These are phyloP conservation scores for Yamadazyma nakazawae DNA, from an alignment of 805 yeast genomes.

Conservation along the genomic window DNA sequence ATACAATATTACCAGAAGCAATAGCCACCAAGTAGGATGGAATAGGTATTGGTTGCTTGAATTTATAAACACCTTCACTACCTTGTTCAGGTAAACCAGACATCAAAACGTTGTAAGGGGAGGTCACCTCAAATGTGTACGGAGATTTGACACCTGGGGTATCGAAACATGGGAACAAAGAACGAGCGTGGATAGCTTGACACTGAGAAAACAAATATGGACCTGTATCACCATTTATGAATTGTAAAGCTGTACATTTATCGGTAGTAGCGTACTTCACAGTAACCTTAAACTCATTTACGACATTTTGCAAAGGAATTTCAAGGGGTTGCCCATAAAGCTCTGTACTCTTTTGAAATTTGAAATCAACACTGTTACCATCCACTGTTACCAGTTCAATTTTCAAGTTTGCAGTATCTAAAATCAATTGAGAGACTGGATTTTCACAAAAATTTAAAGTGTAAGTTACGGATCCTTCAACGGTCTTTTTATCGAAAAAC, in stretches of 20 bases:
- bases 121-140: constrained; percentile 23
- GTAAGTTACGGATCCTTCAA: constrained; percentile 24
- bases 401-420: constrained; percentile 28
- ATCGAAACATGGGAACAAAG: constrained; percentile 36
- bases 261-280: constrained; percentile 27
- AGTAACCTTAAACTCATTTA: constrained; percentile 12
- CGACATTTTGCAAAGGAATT: constrained; percentile 12
- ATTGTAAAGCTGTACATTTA: constrained; percentile 33
- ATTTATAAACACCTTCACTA: constrained; percentile 18
- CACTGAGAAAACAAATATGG: constrained; percentile 37
- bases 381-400: constrained; percentile 20
- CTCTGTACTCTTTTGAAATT: constrained; percentile 9
- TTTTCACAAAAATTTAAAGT: constrained; percentile 12
- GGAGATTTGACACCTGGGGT: constrained; percentile 33
- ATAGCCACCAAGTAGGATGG: constrained; percentile 34
- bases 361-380: constrained; percentile 10
- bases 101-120: constrained; percentile 27
- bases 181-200: constrained; percentile 35
- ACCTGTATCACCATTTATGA: constrained; percentile 31
- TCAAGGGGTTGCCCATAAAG: constrained; percentile 27
- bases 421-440: constrained; percentile 7
- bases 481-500: constrained; percentile 20
- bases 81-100: constrained; percentile 25
- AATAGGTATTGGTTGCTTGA: constrained; percentile 34
- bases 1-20: constrained; percentile 30